phyloP scores from a whole-genome alignment of 2,329 filamentous ascomycete species.

The Thielaviopsis populi region DNA sequence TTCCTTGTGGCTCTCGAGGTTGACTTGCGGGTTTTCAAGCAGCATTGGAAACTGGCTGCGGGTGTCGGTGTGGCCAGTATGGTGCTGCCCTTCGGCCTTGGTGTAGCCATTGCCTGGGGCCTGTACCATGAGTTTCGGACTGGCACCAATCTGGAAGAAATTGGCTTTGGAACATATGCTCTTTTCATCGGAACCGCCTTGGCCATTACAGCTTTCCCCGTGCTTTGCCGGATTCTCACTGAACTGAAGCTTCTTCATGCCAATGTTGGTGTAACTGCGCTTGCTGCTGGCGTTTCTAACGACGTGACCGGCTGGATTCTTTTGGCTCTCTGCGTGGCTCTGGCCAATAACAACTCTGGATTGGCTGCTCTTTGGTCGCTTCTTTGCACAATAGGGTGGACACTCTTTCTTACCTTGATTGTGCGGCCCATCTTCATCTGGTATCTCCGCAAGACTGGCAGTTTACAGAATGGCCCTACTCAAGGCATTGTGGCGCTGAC shows the following conservation, averaged over 20 bases:
- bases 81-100: slow-evolving; percentile 67
- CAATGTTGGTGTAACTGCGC: slow-evolving; percentile 70
- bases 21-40: slow-evolving; percentile 59
- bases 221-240: slow-evolving; percentile 83
- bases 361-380: slow-evolving; percentile 75
- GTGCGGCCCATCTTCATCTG: slow-evolving; percentile 63
- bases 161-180: slow-evolving; percentile 41
- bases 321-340: slow-evolving; percentile 78
- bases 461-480: slow-evolving; percentile 73
- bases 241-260: slow-evolving; percentile 76
- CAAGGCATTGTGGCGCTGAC: slow-evolving; percentile 75
- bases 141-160: slow-evolving; percentile 27
- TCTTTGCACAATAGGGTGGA: slow-evolving; percentile 58
- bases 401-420: slow-evolving; percentile 56
- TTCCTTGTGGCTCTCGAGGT: slow-evolving; percentile 83
- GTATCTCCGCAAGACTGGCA: slow-evolving; percentile 57
- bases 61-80: slow-evolving; percentile 69
- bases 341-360: slow-evolving; percentile 76
- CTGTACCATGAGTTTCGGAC: slow-evolving; percentile 57
- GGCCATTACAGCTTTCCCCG: slow-evolving; percentile 82
- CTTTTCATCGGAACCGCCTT: slow-evolving; percentile 83
- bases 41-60: slow-evolving; percentile 66
- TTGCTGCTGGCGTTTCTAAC: slow-evolving; percentile 85
- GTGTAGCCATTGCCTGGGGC: slow-evolving; percentile 66
- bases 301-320: slow-evolving; percentile 72